A percentile compares a stretch with the other conserved stretches of the same genome.
phyloP scores from a whole-genome alignment of 768 basidiomycete genomes.

The Pisolithus microcarpus region DNA sequence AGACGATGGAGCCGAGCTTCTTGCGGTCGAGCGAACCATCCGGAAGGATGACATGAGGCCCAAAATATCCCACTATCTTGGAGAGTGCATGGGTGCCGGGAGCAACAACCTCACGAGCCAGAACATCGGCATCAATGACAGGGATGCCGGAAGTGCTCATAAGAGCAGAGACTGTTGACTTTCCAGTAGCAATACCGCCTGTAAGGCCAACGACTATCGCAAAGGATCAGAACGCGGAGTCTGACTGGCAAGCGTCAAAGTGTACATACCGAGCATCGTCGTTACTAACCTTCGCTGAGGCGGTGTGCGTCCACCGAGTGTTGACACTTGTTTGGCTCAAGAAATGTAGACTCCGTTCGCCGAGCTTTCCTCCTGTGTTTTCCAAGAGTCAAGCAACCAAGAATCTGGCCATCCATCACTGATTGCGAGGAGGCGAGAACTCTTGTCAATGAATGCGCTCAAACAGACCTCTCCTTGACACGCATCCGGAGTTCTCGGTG shows the following conservation, averaged over 20 bases:
- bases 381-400: no score
- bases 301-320: no score
- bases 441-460: slow-evolving; percentile 30
- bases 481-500: slow-evolving; percentile 48
- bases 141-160: slow-evolving; percentile 62
- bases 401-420: no score
- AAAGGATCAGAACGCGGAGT: no score
- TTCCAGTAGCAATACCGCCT: slow-evolving; percentile 94
- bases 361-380: no score
- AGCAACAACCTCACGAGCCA: slow-evolving; percentile 79
- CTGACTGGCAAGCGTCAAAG: no score
- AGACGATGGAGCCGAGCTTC: slow-evolving; percentile 78
- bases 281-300: no score
- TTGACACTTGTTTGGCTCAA: no score
- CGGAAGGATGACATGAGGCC: slow-evolving; percentile 52
- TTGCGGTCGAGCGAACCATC: slow-evolving; percentile 77
- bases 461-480: slow-evolving; percentile 30
- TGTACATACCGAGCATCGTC: no score
- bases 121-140: slow-evolving; percentile 88
- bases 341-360: no score
- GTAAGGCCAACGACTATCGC: slow-evolving; percentile 83
- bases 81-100: slow-evolving; percentile 73
- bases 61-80: slow-evolving; percentile 66
- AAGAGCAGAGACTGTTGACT: slow-evolving; percentile 82
- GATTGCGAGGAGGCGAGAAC: no score